These are phyloP conservation scores for Umbilicus rupestris DNA, from an alignment of 164 flowering plant genomes.

Conservation along the genomic window DNA sequence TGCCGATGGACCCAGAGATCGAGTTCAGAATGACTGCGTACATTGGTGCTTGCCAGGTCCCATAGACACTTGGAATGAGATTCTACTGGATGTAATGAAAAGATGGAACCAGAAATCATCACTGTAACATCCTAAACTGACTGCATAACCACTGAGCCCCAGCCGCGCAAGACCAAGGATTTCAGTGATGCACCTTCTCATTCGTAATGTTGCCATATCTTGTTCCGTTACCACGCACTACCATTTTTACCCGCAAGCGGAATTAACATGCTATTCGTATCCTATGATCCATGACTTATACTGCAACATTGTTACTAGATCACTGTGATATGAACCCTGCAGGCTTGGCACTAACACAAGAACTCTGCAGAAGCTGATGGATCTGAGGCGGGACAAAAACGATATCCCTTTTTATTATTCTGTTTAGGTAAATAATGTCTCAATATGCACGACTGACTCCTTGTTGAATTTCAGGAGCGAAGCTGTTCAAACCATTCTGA, in stretches of 20 bases:
- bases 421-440: not conserved
- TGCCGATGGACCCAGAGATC: slow-evolving; percentile 49
- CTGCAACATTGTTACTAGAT: too few relatives aligned
- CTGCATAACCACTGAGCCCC: not conserved
- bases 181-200: not conserved
- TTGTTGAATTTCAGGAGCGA: slow-evolving; percentile 3
- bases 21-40: slow-evolving; percentile 79
- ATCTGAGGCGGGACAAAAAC: too few relatives aligned
- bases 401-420: not conserved
- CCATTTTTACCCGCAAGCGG: not conserved
- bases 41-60: slow-evolving; percentile 99
- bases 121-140: not conserved
- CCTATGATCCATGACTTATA: too few relatives aligned
- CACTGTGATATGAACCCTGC: too few relatives aligned
- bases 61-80: slow-evolving; percentile 88
- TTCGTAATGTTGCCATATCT: not conserved
- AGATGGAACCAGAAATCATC: slow-evolving; percentile 33
- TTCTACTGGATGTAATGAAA: slow-evolving; percentile 52
- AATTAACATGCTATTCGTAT: not conserved
- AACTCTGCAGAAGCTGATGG: not conserved
- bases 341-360: too few relatives aligned
- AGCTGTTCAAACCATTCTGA: slow-evolving; percentile 31
- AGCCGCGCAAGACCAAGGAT: not conserved
- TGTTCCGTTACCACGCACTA: not conserved
- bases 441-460: not conserved